A percentile compares a stretch with the other conserved stretches of the same genome.
Conservation (phyloP, 2,329 filamentous ascomycete species). For the Xylaria sp. region DNA sequence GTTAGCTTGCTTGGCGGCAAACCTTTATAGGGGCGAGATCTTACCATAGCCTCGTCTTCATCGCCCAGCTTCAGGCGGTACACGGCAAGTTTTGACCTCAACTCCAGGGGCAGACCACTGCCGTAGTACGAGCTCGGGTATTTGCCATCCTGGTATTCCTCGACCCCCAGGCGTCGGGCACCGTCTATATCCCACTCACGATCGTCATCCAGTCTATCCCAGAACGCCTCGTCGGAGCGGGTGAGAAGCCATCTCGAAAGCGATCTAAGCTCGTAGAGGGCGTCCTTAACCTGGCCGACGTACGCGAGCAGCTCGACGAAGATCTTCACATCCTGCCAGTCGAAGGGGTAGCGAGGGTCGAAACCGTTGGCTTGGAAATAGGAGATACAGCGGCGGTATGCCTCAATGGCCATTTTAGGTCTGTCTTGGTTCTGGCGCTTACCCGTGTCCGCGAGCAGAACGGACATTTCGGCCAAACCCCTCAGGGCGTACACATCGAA, state of each 20-base stretch:
- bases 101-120: slow-evolving; percentile 72
- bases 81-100: slow-evolving; percentile 81
- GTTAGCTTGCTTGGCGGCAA: slow-evolving; percentile 24
- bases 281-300: slow-evolving; percentile 63
- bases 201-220: slow-evolving; percentile 77
- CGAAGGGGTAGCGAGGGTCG: slow-evolving; percentile 44
- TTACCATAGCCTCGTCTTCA: slow-evolving; percentile 73
- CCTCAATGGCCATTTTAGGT: slow-evolving; percentile 44
- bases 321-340: slow-evolving; percentile 84
- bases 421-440: slow-evolving; percentile 45
- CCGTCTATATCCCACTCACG: slow-evolving; percentile 85
- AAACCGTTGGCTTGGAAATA: slow-evolving; percentile 41
- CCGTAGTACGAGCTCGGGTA: slow-evolving; percentile 68
- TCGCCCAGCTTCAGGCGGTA: slow-evolving; percentile 75
- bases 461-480: slow-evolving; percentile 59
- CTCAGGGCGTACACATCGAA: slow-evolving; percentile 58
- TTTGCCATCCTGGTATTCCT: slow-evolving; percentile 59
- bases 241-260: slow-evolving; percentile 83
- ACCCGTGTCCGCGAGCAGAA: slow-evolving; percentile 49
- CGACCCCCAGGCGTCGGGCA: slow-evolving; percentile 64
- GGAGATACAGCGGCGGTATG: slow-evolving; percentile 53
- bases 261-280: slow-evolving; percentile 69
- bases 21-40: slow-evolving; percentile 33
- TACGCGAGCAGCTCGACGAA: slow-evolving; percentile 81
- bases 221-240: slow-evolving; percentile 71